These are phyloP conservation scores for Leccinum subgranulosum DNA, from an alignment of 768 basidiomycete genomes.

Conservation along the genomic window DNA sequence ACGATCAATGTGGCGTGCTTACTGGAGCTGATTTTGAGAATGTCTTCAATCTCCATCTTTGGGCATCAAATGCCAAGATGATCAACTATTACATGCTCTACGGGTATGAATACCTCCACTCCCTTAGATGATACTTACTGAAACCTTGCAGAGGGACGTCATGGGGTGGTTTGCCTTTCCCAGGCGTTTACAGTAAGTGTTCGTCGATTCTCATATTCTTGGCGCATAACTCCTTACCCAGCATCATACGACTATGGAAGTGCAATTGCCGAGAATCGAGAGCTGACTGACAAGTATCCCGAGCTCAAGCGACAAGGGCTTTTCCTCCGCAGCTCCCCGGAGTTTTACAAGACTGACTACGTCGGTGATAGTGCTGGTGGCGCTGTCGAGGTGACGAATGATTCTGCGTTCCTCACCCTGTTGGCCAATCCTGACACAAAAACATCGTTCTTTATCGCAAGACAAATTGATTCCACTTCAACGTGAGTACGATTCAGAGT, in stretches of 20 bases:
- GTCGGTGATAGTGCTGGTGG: conserved; percentile 60
- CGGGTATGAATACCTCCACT: conserved; percentile 42
- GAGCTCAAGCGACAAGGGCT: conserved; percentile 77
- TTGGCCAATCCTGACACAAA: conserved; percentile 66
- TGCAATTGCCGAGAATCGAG: conserved; percentile 64
- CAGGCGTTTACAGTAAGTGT: conserved; percentile 58
- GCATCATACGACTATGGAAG: conserved; percentile 82
- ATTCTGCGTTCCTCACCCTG: conserved; percentile 55
- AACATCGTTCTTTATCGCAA: conserved; percentile 65
- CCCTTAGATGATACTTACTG: not conserved
- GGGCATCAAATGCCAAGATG: conserved; percentile 79
- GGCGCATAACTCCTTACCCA: conserved; percentile 3
- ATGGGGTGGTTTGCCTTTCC: conserved; percentile 81
- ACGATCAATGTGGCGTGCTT: conserved; percentile 57
- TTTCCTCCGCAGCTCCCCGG: conserved; percentile 75
- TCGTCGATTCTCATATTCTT: not conserved
- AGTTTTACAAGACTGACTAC: conserved; percentile 79
- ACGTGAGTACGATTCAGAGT: conserved; percentile 41
- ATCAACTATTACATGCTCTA: conserved; percentile 86
- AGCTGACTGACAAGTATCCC: conserved; percentile 62
- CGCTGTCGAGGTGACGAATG: conserved; percentile 38
- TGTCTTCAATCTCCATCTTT: conserved; percentile 75
- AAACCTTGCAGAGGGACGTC: conserved; percentile 63
- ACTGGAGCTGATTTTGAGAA: conserved; percentile 74
- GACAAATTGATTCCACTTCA: conserved; percentile 66